phyloP scores from a whole-genome alignment of 441 rosid genomes.

The Lepidium campestre region DNA sequence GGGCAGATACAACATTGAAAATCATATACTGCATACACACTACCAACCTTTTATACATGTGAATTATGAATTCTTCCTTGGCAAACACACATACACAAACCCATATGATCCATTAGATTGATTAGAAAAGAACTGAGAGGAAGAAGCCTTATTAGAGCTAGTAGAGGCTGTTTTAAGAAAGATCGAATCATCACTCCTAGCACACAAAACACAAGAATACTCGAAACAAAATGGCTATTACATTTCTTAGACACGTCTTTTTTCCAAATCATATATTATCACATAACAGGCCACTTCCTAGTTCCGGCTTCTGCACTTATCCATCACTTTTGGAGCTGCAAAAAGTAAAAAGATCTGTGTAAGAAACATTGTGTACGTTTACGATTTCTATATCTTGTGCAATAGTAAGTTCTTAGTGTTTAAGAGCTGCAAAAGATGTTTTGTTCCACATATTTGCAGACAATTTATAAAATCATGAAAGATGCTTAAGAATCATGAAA shows the following conservation, averaged over 20 bases:
- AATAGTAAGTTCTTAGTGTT: not conserved
- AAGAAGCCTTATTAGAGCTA: slow-evolving; percentile 29
- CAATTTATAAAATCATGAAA: not conserved
- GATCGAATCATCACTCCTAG: slow-evolving; percentile 16
- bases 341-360: not conserved
- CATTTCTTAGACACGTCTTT: slow-evolving; percentile 14
- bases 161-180: slow-evolving; percentile 17
- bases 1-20: not conserved
- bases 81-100: slow-evolving; percentile 20
- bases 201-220: slow-evolving; percentile 24
- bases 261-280: slow-evolving; percentile 1
- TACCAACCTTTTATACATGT: slow-evolving; percentile 17
- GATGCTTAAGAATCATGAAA: not conserved
- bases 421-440: no score
- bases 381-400: not conserved
- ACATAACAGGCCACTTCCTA: slow-evolving; percentile 12
- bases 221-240: slow-evolving; percentile 22
- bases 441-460: no score
- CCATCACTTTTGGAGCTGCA: slow-evolving; percentile 79
- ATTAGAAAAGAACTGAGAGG: slow-evolving; percentile 13
- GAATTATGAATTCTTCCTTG: not conserved
- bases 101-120: not conserved
- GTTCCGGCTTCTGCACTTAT: slow-evolving; percentile 53
- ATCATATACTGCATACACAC: not conserved
- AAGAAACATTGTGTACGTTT: not conserved